Evolutionary conservation across 768 basidiomycete species (phyloP), one percentile per base, ranked within the genome.

Genomic region (Kwoniella shandongensis): DNA sequence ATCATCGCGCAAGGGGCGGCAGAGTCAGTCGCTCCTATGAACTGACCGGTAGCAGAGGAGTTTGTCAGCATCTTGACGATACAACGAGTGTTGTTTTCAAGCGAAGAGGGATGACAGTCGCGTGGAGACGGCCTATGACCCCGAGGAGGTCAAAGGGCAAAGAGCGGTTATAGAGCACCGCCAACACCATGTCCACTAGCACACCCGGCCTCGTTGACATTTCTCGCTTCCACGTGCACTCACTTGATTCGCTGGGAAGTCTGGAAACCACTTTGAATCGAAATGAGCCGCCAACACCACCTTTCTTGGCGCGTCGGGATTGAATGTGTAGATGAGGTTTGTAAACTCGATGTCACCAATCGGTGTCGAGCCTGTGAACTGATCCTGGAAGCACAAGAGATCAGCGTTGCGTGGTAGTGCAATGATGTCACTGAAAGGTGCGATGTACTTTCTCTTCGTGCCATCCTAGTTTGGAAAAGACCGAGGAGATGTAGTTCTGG

Each of bases 11-110:
- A 97, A 2, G 96, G 86, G 30, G 90, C 91, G 5, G 93, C 96
- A 0, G 92, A 96, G 74, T 99, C 96, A 10, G 92, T 98, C 8
- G 96, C 96, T 30, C 96, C 96, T 69, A 99, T 80, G 74, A 99
- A 99, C 89, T 97, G 77, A 29, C 11, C 2, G 41, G 12, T n/a
- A n/a, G n/a, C n/a, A n/a, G n/a, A n/a, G n/a, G n/a, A n/a, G n/a
- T n/a, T n/a, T n/a, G n/a, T n/a, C n/a, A n/a, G n/a, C n/a, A n/a
- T n/a, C n/a, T n/a, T n/a, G n/a, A n/a, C n/a, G n/a, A n/a, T n/a
- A n/a, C n/a, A n/a, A n/a, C n/a, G n/a, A n/a, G n/a, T n/a, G n/a
- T n/a, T n/a, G n/a, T n/a, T n/a, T n/a, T n/a, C n/a, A n/a, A n/a
- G n/a, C n/a, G n/a, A n/a, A n/a, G n/a, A n/a, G n/a, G n/a, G n/a